phyloP scores from a whole-genome alignment of 163 green algal genomes.

The Chlorella variabilis region DNA sequence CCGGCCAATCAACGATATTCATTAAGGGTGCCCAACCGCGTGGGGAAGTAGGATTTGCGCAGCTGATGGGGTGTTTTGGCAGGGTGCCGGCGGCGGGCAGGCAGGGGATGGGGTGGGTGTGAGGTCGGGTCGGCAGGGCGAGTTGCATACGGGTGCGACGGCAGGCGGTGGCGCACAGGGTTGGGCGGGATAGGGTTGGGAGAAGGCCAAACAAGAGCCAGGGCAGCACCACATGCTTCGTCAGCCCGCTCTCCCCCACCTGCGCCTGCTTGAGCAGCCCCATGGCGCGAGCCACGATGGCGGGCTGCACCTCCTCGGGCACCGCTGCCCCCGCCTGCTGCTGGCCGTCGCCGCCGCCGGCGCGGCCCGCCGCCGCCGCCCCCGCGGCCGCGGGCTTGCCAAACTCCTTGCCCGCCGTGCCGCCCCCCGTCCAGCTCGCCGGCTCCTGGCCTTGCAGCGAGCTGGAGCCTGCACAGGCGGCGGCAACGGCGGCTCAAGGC shows the following conservation, averaged over 20 bases:
- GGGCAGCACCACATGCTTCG: neutral
- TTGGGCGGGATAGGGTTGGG: no score
- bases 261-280: neutral
- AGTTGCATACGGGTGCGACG: no score
- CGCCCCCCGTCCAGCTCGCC: conserved; percentile 2
- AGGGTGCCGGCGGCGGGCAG: no score
- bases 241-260: neutral
- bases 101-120: no score
- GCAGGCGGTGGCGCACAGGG: no score
- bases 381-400: neutral
- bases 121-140: no score
- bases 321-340: neutral
- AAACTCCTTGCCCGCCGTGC: neutral
- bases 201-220: neutral
- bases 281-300: neutral
- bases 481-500: neutral
- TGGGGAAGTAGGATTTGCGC: conserved; percentile 49
- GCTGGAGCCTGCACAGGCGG: conserved; percentile 6
- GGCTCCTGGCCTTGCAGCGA: neutral
- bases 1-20: no score
- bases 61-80: no score
- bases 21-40: conserved; percentile 44
- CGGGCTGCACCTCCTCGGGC: neutral
- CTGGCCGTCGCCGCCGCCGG: neutral
- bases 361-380: neutral